Evolutionary conservation across 2,329 filamentous ascomycete genomes (phyloP), one percentile per base, ranked within the genome.

Genomic region (Ilyonectria destructans): DNA sequence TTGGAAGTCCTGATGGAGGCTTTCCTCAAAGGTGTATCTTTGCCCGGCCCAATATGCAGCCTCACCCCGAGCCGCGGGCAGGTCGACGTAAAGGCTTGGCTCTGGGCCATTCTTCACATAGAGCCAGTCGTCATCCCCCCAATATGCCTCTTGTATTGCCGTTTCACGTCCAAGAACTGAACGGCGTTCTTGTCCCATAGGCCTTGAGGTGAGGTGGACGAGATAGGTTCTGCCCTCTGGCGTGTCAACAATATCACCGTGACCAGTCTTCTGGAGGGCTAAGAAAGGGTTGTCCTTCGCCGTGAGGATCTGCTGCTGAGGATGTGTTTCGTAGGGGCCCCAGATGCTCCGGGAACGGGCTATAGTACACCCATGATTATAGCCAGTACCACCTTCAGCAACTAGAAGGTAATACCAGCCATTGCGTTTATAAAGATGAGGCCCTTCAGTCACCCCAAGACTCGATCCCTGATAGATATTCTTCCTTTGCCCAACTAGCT

Each of bases 281-380:
- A 82, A 82, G 17, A 82, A 80, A 0, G 86, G 86, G 4, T 82
- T 73, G 63, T 88, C 83, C 73, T 85, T 87, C 29, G 85, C 83
- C 0, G 85, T 87, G 52, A 91, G 79, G 40, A 92, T 83, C 48
- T 89, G 83, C 60, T 89, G 88, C 51, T 86, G 80, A 0, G 89
- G 89, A 43, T 90, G 88, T 1, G 84, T 76, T 70, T 90, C 87
- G 78, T 91, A 92, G 0, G 90, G 90, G 0, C 90, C 90, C 82
- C 88, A 88, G 65, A 89, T 76, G 76, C 85, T 73, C 62, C 82
- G 75, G 7, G 85, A 82, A 57, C 87, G 82, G 66, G 90, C 80
- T 3, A 92, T 84, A 29, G 89, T 92, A 71, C 86, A 87, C 2
- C 88, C 86, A 71, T 92, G 90, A 1, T 86, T 83, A 67, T 88